These are phyloP conservation scores for Oxyria digyna DNA, from an alignment of 148 eudicot genomes.

Conservation along the genomic window DNA sequence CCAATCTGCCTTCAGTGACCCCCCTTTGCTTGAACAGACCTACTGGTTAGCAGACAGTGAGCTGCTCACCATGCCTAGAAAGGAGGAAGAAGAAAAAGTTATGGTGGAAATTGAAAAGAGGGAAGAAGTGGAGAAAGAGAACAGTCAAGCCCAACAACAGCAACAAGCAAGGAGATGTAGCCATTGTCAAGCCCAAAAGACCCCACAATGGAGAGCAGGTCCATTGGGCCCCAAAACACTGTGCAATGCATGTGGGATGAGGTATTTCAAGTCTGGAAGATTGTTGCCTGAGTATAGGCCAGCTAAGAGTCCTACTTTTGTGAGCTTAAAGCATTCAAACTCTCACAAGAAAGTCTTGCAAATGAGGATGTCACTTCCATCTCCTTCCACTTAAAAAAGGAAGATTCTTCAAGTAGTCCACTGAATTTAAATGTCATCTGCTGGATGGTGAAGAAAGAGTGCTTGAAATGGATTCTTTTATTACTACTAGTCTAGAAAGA, in stretches of 20 bases:
- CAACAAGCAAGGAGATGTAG: conserved; percentile 25
- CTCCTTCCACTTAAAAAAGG: conserved; percentile 5
- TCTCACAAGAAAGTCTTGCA: conserved; percentile 31
- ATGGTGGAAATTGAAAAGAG: background rate
- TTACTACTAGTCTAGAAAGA: background rate
- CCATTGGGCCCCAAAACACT: conserved; percentile 43
- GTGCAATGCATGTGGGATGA: conserved; percentile 54
- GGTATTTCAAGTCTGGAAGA: conserved; percentile 40
- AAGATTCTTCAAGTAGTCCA: background rate
- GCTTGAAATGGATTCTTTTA: conserved; percentile 1
- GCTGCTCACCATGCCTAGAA: conserved; percentile 24
- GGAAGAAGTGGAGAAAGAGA: conserved; percentile 4
- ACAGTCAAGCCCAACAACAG: conserved; percentile 3
- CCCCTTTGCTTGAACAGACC: conserved; percentile 30
- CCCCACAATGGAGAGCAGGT: conserved; percentile 49
- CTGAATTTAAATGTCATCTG: background rate
- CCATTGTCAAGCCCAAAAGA: conserved; percentile 34
- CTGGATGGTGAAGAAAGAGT: background rate
- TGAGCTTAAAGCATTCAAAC: conserved; percentile 33
- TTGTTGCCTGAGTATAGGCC: conserved; percentile 46
- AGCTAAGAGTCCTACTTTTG: conserved; percentile 44
- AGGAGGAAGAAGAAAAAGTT: conserved; percentile 6
- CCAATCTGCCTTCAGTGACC: conserved; percentile 15
- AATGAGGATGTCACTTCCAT: conserved; percentile 20
- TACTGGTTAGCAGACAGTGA: conserved; percentile 39